phyloP scores from a whole-genome alignment of 2,329 filamentous ascomycete genomes.

The Botrytis cinerea region DNA sequence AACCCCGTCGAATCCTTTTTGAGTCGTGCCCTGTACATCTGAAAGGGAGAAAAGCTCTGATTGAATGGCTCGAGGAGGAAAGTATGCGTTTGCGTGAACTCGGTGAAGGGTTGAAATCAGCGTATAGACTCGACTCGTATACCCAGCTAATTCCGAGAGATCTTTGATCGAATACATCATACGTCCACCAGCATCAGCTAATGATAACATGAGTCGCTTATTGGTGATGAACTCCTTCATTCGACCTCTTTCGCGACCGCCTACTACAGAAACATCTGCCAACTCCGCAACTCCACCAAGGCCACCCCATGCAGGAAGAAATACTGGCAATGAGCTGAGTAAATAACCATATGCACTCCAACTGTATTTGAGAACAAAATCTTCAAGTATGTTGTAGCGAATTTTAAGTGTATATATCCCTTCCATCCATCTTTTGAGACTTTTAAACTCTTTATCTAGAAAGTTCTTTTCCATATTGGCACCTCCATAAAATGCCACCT shows the following conservation, averaged over 20 bases:
- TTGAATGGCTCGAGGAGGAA: conserved; percentile 62
- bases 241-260: conserved; percentile 72
- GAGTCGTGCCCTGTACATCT: conserved; percentile 89
- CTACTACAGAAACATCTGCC: conserved; percentile 51
- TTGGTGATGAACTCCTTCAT: conserved; percentile 99
- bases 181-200: conserved; percentile 91
- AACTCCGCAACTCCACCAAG: conserved; percentile 73
- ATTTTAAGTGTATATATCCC: conserved; percentile 97
- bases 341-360: conserved; percentile 98
- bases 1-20: conserved; percentile 93
- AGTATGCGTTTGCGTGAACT: conserved; percentile 88
- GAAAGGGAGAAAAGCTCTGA: conserved; percentile 85
- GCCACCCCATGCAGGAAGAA: conserved; percentile 91
- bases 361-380: conserved; percentile 96
- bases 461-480: conserved; percentile 94
- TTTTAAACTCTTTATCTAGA: conserved; percentile 87
- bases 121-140: conserved; percentile 94
- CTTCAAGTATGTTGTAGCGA: conserved; percentile 97
- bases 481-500: conserved; percentile 96
- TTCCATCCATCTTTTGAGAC: conserved; percentile 96
- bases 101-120: conserved; percentile 93
- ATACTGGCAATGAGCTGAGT: conserved; percentile 88
- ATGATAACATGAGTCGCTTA: conserved; percentile 94
- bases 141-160: conserved; percentile 89
- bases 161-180: conserved; percentile 99